Evolutionary conservation across 805 yeast genomes (phyloP), one percentile per base, ranked within the genome.

Genomic region (Candida awuae): DNA sequence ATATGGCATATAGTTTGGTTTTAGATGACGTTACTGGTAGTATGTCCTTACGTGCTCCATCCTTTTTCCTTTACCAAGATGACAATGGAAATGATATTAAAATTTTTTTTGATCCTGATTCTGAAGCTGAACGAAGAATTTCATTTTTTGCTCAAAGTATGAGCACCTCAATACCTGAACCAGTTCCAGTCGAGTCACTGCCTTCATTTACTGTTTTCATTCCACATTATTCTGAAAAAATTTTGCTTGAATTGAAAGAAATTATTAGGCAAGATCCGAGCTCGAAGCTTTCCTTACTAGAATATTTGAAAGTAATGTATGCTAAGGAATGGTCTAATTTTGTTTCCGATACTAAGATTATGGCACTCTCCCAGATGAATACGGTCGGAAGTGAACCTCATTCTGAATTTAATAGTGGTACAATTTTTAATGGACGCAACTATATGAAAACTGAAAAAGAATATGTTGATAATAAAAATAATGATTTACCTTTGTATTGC

Each of bases 251-350:
- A 15, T 50, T 71, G 38, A 63, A 55, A 42, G 77, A 73, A 37
- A 62, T 71, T 1, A 67, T 73, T 26, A 67, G 59, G 39, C 76
- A 70, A 35, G 67, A 63, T 35, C 53, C 59, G 13, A 55, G 60
- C 17, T 70, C 76, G 2, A 70, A 67, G 44, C 53, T 72, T 2
- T 65, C 95, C 0, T 59, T 84, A n/a, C 62, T 86, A 26, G 95
- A 86, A 49, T 86, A 86, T 53, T 65, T 86, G 49, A 84, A 84
- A 50, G 72, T 73, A 38, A 65, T 85, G 38, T 77, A 80, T 53
- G 79, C 82, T 0, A 62, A 66, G 9, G 95, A 87, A 48, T 86
- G 96, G 96, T 74, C 73, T 6, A 71, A 75, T 39, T 87, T 84
- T 65, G 90, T 84, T 1, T 67, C 73, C 34, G 94, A 84, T 55